A percentile compares a stretch with the other conserved stretches of the same genome.
Evolutionary conservation across 2,329 filamentous ascomycete species (phyloP).

Genomic region (Paramyrothecium sp.): DNA sequence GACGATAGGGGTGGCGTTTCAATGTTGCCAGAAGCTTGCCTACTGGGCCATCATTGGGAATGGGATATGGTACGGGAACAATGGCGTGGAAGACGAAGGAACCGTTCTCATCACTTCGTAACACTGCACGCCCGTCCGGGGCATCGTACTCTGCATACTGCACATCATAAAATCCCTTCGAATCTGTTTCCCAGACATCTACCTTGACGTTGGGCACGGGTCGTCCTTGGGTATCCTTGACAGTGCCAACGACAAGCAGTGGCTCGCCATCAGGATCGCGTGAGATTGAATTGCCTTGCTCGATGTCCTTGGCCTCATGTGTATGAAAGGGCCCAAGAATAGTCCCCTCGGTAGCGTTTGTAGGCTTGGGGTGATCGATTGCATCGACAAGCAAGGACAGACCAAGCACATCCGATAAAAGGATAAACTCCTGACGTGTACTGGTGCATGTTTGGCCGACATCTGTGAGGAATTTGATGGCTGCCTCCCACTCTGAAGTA

Average conservation of each 20-base stretch:
- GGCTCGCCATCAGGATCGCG: slow-evolving; percentile 50
- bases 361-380: slow-evolving; percentile 74
- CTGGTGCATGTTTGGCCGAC: slow-evolving; percentile 69
- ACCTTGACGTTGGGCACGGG: slow-evolving; percentile 64
- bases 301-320: slow-evolving; percentile 53
- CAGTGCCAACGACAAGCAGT: slow-evolving; percentile 64
- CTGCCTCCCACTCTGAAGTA: slow-evolving; percentile 71
- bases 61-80: slow-evolving; percentile 60
- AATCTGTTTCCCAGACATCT: slow-evolving; percentile 80
- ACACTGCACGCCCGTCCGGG: slow-evolving; percentile 26
- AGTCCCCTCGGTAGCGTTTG: slow-evolving; percentile 67
- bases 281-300: too few relatives aligned
- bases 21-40: slow-evolving; percentile 66
- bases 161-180: slow-evolving; percentile 74
- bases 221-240: slow-evolving; percentile 59
- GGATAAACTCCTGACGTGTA: slow-evolving; percentile 73
- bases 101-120: slow-evolving; percentile 23
- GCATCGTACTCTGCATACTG: slow-evolving; percentile 60
- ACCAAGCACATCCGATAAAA: slow-evolving; percentile 72
- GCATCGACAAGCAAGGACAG: slow-evolving; percentile 73
- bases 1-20: slow-evolving; percentile 74
- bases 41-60: slow-evolving; percentile 71
- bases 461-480: slow-evolving; percentile 64
- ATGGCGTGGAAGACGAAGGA: slow-evolving; percentile 79
- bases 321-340: slow-evolving; percentile 80